Percentiles rank a stretch among this genome's conserved stretches.
Conservation (phyloP, 2,329 filamentous ascomycete species). For the Diaporthe caulivora region DNA sequence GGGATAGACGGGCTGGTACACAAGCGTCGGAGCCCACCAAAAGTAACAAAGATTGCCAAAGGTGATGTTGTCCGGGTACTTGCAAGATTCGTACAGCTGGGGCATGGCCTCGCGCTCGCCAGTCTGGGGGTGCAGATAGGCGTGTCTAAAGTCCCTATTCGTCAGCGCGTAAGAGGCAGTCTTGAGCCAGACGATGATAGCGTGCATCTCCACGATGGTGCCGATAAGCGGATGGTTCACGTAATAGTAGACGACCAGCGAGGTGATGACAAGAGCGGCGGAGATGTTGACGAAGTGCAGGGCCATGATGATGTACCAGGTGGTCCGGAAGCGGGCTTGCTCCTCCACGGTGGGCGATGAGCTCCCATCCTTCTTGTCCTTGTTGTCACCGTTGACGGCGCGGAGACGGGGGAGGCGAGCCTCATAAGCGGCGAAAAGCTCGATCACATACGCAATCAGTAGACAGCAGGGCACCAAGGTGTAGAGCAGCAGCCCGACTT, state of each 20-base stretch:
- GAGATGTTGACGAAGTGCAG: slow-evolving; percentile 88
- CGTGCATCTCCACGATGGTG: slow-evolving; percentile 89
- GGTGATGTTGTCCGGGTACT: slow-evolving; percentile 93
- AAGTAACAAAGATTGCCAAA: slow-evolving; percentile 91
- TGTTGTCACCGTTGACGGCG: slow-evolving; percentile 49
- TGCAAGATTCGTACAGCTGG: slow-evolving; percentile 83
- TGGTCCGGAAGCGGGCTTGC: slow-evolving; percentile 75
- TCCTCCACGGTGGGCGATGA: slow-evolving; percentile 70
- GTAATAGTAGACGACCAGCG: slow-evolving; percentile 87
- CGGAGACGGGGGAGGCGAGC: slow-evolving; percentile 71
- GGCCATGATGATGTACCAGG: slow-evolving; percentile 85
- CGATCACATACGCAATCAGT: slow-evolving; percentile 90
- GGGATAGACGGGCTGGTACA: slow-evolving; percentile 97
- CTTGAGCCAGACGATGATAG: slow-evolving; percentile 96
- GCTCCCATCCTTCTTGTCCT: slow-evolving; percentile 63
- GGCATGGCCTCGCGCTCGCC: slow-evolving; percentile 79
- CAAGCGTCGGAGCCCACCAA: slow-evolving; percentile 96
- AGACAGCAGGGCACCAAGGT: slow-evolving; percentile 91
- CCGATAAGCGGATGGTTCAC: slow-evolving; percentile 96
- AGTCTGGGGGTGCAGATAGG: slow-evolving; percentile 81
- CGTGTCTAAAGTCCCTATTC: slow-evolving; percentile 93
- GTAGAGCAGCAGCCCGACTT: slow-evolving; percentile 83
- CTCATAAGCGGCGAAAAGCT: slow-evolving; percentile 83
- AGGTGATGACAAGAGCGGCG: slow-evolving; percentile 83
- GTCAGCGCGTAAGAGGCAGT: slow-evolving; percentile 96